phyloP scores from a whole-genome alignment of 176 grass and related monocot genomes.

The Aechmea fasciata region DNA sequence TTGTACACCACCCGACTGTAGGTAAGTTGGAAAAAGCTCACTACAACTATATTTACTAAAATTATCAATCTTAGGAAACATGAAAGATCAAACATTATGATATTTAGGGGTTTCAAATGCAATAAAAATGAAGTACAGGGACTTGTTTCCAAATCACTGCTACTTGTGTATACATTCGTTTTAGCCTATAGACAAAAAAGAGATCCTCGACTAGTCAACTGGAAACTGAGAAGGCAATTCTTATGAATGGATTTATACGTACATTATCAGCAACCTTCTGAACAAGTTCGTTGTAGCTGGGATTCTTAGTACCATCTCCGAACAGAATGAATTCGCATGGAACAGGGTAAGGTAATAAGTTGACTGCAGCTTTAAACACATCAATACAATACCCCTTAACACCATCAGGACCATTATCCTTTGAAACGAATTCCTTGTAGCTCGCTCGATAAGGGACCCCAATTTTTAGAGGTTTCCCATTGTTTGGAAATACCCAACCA shows the following conservation, averaged over 20 bases:
- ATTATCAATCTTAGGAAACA: too few relatives aligned
- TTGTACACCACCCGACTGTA: too few relatives aligned
- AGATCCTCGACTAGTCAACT: background rate
- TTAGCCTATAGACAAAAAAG: background rate
- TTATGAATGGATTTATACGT: constrained; percentile 8
- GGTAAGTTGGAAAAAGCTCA: too few relatives aligned
- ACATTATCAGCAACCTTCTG: constrained; percentile 57
- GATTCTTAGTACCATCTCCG: constrained; percentile 72
- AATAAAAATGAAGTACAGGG: too few relatives aligned
- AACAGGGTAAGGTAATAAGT: constrained; percentile 64
- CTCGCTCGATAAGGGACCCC: constrained; percentile 64
- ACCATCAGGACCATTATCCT: constrained; percentile 36
- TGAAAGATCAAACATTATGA: too few relatives aligned
- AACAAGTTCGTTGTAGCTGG: constrained; percentile 53
- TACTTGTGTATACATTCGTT: too few relatives aligned
- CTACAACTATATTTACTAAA: too few relatives aligned
- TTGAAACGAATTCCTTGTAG: constrained; percentile 61
- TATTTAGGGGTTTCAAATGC: too few relatives aligned
- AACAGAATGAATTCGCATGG: constrained; percentile 42
- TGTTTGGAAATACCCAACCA: constrained; percentile 86
- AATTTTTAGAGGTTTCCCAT: constrained; percentile 57
- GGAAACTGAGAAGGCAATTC: background rate
- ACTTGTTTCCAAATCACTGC: too few relatives aligned
- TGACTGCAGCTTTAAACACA: constrained; percentile 68
- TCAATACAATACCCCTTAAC: constrained; percentile 87